phyloP scores from a whole-genome alignment of 2,329 filamentous ascomycete species.

The Alternaria sp. region DNA sequence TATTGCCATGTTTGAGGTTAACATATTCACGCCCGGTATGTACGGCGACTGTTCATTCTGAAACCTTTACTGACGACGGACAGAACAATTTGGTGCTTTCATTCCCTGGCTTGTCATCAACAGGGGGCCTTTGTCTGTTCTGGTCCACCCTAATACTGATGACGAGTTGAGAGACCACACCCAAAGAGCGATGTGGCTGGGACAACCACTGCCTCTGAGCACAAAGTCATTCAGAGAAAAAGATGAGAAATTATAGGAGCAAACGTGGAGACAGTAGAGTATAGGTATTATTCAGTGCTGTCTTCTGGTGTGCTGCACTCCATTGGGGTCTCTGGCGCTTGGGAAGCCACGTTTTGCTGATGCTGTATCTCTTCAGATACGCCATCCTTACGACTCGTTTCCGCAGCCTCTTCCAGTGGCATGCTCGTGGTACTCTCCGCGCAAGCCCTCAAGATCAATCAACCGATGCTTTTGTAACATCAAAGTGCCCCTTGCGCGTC shows the following conservation, averaged over 20 bases:
- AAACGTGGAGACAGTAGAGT: background rate
- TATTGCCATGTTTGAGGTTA: conserved; percentile 91
- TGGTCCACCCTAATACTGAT: conserved; percentile 86
- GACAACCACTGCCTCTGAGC: conserved; percentile 71
- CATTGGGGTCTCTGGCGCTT: background rate
- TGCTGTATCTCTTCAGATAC: background rate
- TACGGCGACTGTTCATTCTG: background rate
- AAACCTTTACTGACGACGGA: conserved; percentile 1
- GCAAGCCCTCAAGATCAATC: background rate
- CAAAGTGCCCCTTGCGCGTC: background rate
- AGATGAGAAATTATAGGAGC: background rate
- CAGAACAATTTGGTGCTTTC: conserved; percentile 86
- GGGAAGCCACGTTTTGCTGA: background rate
- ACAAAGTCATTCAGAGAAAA: conserved; percentile 58
- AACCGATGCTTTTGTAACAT: background rate
- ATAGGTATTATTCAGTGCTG: background rate
- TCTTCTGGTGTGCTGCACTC: background rate
- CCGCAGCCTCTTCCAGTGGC: background rate
- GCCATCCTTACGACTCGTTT: background rate
- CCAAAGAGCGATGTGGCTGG: conserved; percentile 77
- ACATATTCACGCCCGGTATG: conserved; percentile 75
- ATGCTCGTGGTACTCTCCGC: background rate
- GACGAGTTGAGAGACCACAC: conserved; percentile 70
- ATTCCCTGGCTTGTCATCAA: conserved; percentile 85
- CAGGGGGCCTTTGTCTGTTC: conserved; percentile 78